Conservation (phyloP, 140 eudicot genomes). For the Oenanthe javanica region DNA sequence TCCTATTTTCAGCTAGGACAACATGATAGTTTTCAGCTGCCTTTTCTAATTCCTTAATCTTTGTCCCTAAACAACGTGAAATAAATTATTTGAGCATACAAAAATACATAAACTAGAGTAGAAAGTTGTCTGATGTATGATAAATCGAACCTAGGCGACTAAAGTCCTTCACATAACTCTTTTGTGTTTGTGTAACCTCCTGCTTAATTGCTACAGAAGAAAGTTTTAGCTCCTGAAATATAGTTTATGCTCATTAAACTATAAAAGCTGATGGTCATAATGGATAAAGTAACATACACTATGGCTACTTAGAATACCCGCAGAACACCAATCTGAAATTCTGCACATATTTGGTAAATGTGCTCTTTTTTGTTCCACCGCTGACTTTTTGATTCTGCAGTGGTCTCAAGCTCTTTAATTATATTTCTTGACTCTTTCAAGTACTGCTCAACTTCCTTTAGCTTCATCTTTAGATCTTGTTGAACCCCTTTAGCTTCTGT, state of each 20-base stretch:
- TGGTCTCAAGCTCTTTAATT: conserved; percentile 49
- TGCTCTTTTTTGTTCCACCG: conserved; percentile 60
- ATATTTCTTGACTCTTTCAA: conserved; percentile 39
- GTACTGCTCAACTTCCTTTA: conserved; percentile 38
- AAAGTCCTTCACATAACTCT: conserved; percentile 60
- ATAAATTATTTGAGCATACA: conserved; percentile 12
- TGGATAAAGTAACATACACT: background rate
- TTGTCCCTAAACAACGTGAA: conserved; percentile 34
- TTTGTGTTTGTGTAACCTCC: conserved; percentile 53
- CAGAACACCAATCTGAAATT: conserved; percentile 64
- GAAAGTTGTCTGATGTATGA: conserved; percentile 2
- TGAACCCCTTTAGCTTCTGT: conserved; percentile 43
- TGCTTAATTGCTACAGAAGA: conserved; percentile 76
- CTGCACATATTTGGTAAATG: conserved; percentile 58
- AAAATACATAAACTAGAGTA: background rate
- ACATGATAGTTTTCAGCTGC: conserved; percentile 64
- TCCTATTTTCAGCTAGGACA: conserved; percentile 62
- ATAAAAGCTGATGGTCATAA: background rate
- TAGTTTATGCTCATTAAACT: conserved; percentile 13
- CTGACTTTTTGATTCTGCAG: conserved; percentile 37
- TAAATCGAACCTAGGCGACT: conserved; percentile 50
- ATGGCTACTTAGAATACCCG: conserved; percentile 34
- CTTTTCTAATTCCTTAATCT: conserved; percentile 44
- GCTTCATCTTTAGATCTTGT: conserved; percentile 41
- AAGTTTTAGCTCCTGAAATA: conserved; percentile 72